phyloP scores from a whole-genome alignment of 2,329 filamentous ascomycete genomes.

The Fusarium torreyae region DNA sequence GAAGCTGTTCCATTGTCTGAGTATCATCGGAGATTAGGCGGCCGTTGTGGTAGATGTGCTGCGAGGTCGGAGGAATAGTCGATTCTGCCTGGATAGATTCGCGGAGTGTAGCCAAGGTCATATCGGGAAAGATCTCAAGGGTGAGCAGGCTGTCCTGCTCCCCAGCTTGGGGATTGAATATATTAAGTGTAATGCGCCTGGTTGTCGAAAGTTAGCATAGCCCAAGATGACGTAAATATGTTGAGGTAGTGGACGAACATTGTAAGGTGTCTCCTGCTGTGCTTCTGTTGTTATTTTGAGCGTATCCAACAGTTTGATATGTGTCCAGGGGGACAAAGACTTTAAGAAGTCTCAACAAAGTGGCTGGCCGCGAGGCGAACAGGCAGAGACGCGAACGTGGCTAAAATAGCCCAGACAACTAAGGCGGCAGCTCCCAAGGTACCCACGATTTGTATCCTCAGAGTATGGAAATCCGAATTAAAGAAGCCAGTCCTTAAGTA shows the following conservation, averaged over 20 bases:
- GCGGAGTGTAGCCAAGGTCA: conserved; percentile 88
- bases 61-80: conserved; percentile 77
- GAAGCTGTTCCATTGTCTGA: conserved; percentile 85
- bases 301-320: conserved; percentile 1
- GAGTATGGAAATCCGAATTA: not conserved
- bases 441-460: conserved; percentile 11
- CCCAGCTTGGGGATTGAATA: conserved; percentile 79
- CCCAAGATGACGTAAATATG: conserved; percentile 24
- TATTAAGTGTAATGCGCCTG: conserved; percentile 91
- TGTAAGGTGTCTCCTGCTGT: conserved; percentile 21
- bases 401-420: conserved; percentile 21
- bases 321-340: conserved; percentile 7
- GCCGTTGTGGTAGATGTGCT: conserved; percentile 94
- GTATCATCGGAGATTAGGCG: conserved; percentile 81
- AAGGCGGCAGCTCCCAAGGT: conserved; percentile 21
- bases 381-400: conserved; percentile 17
- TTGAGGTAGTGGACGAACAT: conserved; percentile 41
- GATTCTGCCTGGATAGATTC: conserved; percentile 90
- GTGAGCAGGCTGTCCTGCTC: conserved; percentile 82
- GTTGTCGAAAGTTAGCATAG: conserved; percentile 36
- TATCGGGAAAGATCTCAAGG: conserved; percentile 85
- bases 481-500: not conserved
- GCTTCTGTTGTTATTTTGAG: not conserved
- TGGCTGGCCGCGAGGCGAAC: conserved; percentile 37
- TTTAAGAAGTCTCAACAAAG: conserved; percentile 20